Conservation (phyloP, 768 basidiomycete genomes). For the Kwoniella bestiolae region DNA sequence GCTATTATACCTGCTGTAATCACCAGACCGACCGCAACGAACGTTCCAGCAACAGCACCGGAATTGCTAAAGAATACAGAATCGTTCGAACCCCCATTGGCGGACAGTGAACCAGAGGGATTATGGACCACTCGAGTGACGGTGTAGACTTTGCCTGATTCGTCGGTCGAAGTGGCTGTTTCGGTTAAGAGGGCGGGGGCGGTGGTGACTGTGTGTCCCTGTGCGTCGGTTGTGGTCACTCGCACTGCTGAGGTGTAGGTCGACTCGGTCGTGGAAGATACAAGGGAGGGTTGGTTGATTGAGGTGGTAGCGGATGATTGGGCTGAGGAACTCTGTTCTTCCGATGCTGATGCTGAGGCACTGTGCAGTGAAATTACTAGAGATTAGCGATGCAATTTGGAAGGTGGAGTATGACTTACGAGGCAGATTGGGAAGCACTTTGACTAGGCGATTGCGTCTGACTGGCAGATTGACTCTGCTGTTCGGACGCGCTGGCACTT, state of each 20-base stretch:
- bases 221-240: constrained; percentile 51
- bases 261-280: constrained; percentile 24
- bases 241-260: constrained; percentile 40
- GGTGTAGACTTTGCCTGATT: constrained; percentile 52
- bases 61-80: constrained; percentile 72
- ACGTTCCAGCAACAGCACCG: constrained; percentile 74
- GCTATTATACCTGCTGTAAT: constrained; percentile 62
- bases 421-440: constrained; percentile 9
- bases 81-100: constrained; percentile 23
- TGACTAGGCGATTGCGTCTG: constrained; percentile 14
- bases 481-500: constrained; percentile 15
- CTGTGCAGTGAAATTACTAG: background rate
- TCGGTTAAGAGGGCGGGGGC: constrained; percentile 50
- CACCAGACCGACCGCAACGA: constrained; percentile 74
- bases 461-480: constrained; percentile 17
- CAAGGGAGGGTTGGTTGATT: constrained; percentile 1
- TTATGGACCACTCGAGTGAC: constrained; percentile 56
- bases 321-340: constrained; percentile 6
- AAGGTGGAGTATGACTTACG: constrained; percentile 2
- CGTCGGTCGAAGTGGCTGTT: constrained; percentile 41
- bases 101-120: constrained; percentile 28
- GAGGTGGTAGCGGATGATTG: constrained; percentile 4
- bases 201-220: constrained; percentile 46
- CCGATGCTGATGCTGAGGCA: background rate
- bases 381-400: background rate